Evolutionary conservation across 495 filamentous ascomycete genomes (phyloP).

Genomic region (Diplogelasinospora grovesii): DNA sequence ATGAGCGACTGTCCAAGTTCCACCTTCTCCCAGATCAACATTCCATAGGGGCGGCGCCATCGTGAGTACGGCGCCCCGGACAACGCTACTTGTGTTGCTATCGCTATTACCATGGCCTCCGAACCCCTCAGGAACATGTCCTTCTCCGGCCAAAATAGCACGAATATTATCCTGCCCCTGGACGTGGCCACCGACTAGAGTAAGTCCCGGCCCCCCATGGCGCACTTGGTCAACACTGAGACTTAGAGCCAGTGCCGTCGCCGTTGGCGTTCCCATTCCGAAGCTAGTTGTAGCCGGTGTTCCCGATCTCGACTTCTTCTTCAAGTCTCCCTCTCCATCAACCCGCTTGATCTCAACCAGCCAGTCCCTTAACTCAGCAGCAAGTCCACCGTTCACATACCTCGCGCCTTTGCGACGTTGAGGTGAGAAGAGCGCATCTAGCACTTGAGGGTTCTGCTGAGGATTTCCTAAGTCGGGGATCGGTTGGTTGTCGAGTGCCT

Average conservation of each 20-base stretch:
- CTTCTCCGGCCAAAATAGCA: conserved; percentile 36
- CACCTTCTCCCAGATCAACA: conserved; percentile 26
- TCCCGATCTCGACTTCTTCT: neutral
- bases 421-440: conserved; percentile 40
- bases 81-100: conserved; percentile 7
- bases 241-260: conserved; percentile 3
- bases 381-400: conserved; percentile 38
- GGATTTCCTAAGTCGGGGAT: conserved; percentile 10
- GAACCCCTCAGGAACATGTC: conserved; percentile 8
- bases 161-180: no score
- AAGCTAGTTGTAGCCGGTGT: no score
- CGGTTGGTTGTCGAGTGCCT: conserved; percentile 18
- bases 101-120: neutral
- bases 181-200: conserved; percentile 12
- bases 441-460: conserved; percentile 10
- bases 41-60: conserved; percentile 40
- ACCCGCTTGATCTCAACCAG: conserved; percentile 36
- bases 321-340: conserved; percentile 7
- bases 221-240: conserved; percentile 21
- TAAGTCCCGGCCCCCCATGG: conserved; percentile 14
- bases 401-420: conserved; percentile 25
- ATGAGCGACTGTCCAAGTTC: conserved; percentile 38
- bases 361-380: conserved; percentile 39
- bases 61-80: conserved; percentile 26
- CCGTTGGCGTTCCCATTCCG: no score